Conservation (phyloP, 2,329 filamentous ascomycete genomes). For the Tolypocladium pustulatum region DNA sequence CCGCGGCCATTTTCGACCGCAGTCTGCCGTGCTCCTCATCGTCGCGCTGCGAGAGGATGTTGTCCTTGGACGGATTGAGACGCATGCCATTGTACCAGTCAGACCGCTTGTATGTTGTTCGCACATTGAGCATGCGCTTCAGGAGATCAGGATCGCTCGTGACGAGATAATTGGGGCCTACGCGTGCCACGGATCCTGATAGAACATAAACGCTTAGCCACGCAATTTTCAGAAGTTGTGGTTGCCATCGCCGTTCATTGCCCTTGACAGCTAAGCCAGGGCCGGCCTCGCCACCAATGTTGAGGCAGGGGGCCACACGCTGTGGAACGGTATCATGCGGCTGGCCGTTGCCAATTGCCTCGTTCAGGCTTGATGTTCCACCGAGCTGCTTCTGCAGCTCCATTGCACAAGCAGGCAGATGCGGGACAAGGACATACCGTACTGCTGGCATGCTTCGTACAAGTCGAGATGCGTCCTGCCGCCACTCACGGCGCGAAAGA, state of each 20-base stretch:
- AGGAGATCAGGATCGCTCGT: slow-evolving; percentile 34
- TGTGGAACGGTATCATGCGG: not conserved
- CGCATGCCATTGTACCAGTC: slow-evolving; percentile 37
- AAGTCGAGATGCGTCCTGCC: slow-evolving; percentile 24
- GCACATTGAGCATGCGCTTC: slow-evolving; percentile 27
- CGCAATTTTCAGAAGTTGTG: not conserved
- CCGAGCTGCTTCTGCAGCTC: not conserved
- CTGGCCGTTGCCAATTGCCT: not conserved
- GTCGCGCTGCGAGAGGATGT: slow-evolving; percentile 37
- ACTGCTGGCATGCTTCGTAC: slow-evolving; percentile 22
- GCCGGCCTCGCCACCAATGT: not conserved
- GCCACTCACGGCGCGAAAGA: slow-evolving; percentile 18
- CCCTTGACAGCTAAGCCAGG: not conserved
- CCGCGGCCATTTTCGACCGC: slow-evolving; percentile 38
- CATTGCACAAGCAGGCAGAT: not conserved
- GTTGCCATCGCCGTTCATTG: not conserved
- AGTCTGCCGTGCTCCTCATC: slow-evolving; percentile 29
- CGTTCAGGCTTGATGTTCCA: not conserved
- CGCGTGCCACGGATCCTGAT: slow-evolving; percentile 17
- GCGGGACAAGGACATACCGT: slow-evolving; percentile 15
- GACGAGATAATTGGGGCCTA: slow-evolving; percentile 33
- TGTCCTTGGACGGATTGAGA: slow-evolving; percentile 39
- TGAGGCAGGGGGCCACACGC: not conserved
- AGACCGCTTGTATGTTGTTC: slow-evolving; percentile 21
- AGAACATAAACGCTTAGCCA: not conserved